Percentiles rank a stretch among this genome's conserved stretches.
phyloP scores from a whole-genome alignment of 2,329 filamentous ascomycete species.

The Zasmidium angulare region DNA sequence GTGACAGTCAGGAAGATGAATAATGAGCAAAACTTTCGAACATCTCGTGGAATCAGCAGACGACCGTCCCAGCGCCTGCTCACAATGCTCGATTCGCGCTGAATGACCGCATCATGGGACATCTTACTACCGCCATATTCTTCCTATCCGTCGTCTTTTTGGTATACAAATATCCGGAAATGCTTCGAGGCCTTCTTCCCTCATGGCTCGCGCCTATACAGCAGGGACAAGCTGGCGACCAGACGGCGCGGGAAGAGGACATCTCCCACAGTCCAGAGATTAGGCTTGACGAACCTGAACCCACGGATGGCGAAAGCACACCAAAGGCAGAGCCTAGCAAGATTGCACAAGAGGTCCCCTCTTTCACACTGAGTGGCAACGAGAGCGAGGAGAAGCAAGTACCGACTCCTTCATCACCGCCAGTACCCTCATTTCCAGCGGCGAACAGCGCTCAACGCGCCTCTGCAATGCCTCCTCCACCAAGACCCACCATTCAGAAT shows the following conservation, averaged over 20 bases:
- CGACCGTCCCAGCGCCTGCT: constrained; percentile 2
- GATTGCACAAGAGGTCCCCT: constrained; percentile 23
- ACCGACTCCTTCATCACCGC: neutral
- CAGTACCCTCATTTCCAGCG: constrained; percentile 46
- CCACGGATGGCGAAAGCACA: constrained; percentile 28
- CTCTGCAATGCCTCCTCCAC: constrained; percentile 37
- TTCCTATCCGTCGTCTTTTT: constrained; percentile 42
- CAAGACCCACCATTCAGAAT: constrained; percentile 24
- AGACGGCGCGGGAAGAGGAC: neutral
- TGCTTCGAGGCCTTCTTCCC: constrained; percentile 35
- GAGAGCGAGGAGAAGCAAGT: constrained; percentile 19
- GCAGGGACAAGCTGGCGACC: constrained; percentile 3
- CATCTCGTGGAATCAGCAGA: neutral
- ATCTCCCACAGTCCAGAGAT: neutral
- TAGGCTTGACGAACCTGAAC: constrained; percentile 14
- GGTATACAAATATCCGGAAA: constrained; percentile 40
- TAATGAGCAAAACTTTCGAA: neutral
- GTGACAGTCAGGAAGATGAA: constrained; percentile 4
- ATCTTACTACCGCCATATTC: constrained; percentile 41
- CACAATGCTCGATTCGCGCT: constrained; percentile 12
- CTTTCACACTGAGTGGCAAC: constrained; percentile 30
- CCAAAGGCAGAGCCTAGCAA: constrained; percentile 30
- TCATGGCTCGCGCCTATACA: constrained; percentile 26
- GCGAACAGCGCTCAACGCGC: constrained; percentile 48
- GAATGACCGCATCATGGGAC: constrained; percentile 39